phyloP scores from a whole-genome alignment of 2,329 filamentous ascomycete species.

The Monosporascus sp. region DNA sequence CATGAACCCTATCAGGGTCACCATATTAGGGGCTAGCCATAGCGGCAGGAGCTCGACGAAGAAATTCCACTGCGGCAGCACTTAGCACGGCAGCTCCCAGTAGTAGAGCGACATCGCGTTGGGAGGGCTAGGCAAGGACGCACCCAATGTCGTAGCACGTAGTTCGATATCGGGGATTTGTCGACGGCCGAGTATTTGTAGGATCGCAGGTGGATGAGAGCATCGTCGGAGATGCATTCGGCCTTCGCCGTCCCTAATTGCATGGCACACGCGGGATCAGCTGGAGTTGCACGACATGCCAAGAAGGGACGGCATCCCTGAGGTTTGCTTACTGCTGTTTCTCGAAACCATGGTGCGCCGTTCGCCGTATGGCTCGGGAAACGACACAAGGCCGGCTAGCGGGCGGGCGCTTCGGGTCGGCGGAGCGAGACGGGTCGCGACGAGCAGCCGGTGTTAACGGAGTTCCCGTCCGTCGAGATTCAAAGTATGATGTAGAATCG shows the following conservation, averaged over 20 bases:
- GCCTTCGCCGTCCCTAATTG: slow-evolving; percentile 51
- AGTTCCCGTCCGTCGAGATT: too few relatives aligned
- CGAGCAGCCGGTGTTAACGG: too few relatives aligned
- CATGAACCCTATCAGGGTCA: slow-evolving; percentile 89
- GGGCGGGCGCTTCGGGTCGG: not conserved
- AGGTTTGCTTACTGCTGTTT: slow-evolving; percentile 28
- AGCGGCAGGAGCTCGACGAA: slow-evolving; percentile 87
- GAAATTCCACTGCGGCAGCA: slow-evolving; percentile 76
- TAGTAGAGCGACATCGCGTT: slow-evolving; percentile 3
- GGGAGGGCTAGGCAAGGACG: slow-evolving; percentile 31
- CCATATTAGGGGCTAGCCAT: slow-evolving; percentile 98
- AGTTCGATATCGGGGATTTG: slow-evolving; percentile 88
- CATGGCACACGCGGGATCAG: slow-evolving; percentile 6
- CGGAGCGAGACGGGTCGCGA: too few relatives aligned
- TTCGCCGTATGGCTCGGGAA: not conserved
- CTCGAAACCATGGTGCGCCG: slow-evolving; percentile 30
- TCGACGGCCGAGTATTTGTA: slow-evolving; percentile 99
- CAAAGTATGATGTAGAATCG: too few relatives aligned
- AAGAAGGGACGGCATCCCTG: not conserved
- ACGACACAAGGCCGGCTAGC: not conserved
- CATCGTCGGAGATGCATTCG: slow-evolving; percentile 82
- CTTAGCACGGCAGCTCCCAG: not conserved
- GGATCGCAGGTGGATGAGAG: slow-evolving; percentile 81
- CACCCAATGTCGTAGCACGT: slow-evolving; percentile 95
- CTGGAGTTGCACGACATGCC: slow-evolving; percentile 1